Evolutionary conservation across 1,284 basidiomycete species (phyloP), one percentile per base, ranked within the genome.

Genomic region (Quambalaria eucalypti): DNA sequence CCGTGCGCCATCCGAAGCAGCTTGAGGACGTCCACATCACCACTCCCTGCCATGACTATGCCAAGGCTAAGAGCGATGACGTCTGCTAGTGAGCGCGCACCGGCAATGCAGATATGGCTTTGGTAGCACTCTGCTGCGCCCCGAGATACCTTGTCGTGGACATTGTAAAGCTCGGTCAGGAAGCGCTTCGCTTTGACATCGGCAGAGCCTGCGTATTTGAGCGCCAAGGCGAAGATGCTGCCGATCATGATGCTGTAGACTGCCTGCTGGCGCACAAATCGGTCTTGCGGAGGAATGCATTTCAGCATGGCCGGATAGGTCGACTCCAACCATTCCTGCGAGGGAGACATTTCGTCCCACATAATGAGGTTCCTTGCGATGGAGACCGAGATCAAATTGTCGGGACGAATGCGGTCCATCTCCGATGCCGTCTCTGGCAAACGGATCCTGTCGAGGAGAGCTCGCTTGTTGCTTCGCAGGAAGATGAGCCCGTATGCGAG

Each of bases 11-110:
- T 85, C 25, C 95, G 84, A 12, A 97, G 80, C n/a, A 90, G 83
- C 28, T 90, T 84, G 26, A 98, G 80, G 59, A 89, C 86, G 50
- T 87, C 87, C 44, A 97, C 83, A 74, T 98, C 90, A 10, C 95
- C 95, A 0, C 90, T 95, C 2, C 95, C 95, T 0, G 91, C 88
- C 87, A 97, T 90, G 50, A 97, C 86, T 80, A 93, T 87, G 62
- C 86, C 85, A 28, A 95, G 78, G 2, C 90, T 82, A 36, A 96
- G 80, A 0, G 88, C 86, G 56, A 95, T 86, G 28, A 92, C 79
- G 69, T 89, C 92, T 44, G 95, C 80, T 2, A 88, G 88, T 66
- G 92, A 87, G 19, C 90, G 82, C n/a, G 92, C 82, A 1, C 90
- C 88, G 85, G 74, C 93, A 87, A 59, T 60, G 1, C 62, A 62